Evolutionary conservation across 352 stramenopile species (phyloP).

Genomic region (Globisporangium nunn): DNA sequence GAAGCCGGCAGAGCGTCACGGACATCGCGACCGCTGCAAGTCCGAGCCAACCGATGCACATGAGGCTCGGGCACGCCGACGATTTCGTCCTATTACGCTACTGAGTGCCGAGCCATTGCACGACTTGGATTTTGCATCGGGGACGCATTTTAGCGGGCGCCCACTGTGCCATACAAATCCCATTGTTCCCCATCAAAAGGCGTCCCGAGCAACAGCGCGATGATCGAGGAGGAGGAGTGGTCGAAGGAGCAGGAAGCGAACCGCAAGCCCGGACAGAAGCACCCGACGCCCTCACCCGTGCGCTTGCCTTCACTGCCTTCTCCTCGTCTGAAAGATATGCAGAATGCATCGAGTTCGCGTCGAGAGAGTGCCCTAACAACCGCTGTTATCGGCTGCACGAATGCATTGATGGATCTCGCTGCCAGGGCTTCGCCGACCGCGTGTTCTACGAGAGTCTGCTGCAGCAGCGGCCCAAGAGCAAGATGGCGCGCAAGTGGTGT

Average conservation of each 20-base stretch:
- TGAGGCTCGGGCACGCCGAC: slow-evolving; percentile 31
- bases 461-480: slow-evolving; percentile 75
- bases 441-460: slow-evolving; percentile 89
- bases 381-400: too few species aligned
- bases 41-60: slow-evolving; percentile 54
- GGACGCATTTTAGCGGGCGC: too few species aligned
- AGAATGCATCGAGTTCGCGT: too few species aligned
- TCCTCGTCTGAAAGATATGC: too few species aligned
- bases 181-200: too few species aligned
- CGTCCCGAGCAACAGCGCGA: background rate
- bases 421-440: slow-evolving; percentile 77
- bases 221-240: slow-evolving; percentile 85
- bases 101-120: too few species aligned
- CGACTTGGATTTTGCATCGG: too few species aligned
- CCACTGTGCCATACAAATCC: too few species aligned
- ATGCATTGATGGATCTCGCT: background rate
- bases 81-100: background rate
- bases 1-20: slow-evolving; percentile 17
- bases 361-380: too few species aligned
- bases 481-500: slow-evolving; percentile 88
- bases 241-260: slow-evolving; percentile 87
- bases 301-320: slow-evolving; percentile 8
- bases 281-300: slow-evolving; percentile 79
- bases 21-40: slow-evolving; percentile 21
- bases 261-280: slow-evolving; percentile 84